These are phyloP conservation scores for Barnettozyma siamensis DNA, from an alignment of 805 yeast species.

Conservation along the genomic window DNA sequence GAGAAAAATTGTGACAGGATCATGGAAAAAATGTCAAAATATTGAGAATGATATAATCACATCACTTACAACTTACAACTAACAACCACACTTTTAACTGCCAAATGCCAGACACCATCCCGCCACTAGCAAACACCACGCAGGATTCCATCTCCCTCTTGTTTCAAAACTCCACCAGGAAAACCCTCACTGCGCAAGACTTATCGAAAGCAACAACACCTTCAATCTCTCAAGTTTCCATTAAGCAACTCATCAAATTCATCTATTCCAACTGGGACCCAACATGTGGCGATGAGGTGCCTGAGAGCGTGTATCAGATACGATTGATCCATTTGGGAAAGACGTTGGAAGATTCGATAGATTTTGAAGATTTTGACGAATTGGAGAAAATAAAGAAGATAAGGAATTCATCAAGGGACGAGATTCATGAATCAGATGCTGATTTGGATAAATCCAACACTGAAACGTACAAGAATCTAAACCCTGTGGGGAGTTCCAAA, in stretches of 20 bases:
- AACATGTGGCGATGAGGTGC: background rate
- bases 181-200: background rate
- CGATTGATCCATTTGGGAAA: conserved; percentile 29
- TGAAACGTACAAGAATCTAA: no score
- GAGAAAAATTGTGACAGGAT: no score
- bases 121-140: no score
- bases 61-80: no score
- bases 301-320: conserved; percentile 10
- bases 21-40: no score
- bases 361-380: conserved; percentile 4
- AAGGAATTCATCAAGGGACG: background rate
- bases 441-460: background rate
- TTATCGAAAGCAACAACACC: background rate
- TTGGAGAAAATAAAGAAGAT: background rate
- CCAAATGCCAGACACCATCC: no score
- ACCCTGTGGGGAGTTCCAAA: no score
- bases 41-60: no score
- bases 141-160: conserved; percentile 5
- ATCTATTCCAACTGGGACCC: conserved; percentile 4
- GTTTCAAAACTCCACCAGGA: conserved; percentile 8
- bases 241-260: conserved; percentile 2
- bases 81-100: no score
- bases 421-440: background rate
- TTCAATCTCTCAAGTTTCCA: background rate
- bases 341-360: conserved; percentile 16